Conservation (phyloP, 2,329 filamentous ascomycete genomes). For the Trichoderma sp. region DNA sequence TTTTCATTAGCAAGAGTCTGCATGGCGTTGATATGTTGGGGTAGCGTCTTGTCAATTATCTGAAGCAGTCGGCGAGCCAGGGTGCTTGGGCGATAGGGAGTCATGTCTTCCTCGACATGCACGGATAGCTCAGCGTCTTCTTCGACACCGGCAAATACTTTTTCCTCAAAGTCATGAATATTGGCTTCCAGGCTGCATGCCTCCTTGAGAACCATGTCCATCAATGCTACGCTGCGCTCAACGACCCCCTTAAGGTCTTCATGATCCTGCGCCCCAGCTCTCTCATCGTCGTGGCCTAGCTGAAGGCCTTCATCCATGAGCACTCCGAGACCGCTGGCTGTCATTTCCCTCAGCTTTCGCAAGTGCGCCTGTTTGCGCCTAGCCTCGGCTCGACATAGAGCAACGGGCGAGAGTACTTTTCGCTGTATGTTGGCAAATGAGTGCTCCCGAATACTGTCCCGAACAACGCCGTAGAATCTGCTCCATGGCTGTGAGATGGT, state of each 20-base stretch:
- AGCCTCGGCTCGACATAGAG: slow-evolving; percentile 71
- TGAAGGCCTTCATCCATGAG: slow-evolving; percentile 82
- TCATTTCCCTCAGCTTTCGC: slow-evolving; percentile 71
- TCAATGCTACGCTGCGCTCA: slow-evolving; percentile 75
- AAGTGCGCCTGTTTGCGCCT: slow-evolving; percentile 70
- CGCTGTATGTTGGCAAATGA: slow-evolving; percentile 69
- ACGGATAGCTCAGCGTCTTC: slow-evolving; percentile 59
- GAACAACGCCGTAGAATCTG: slow-evolving; percentile 78
- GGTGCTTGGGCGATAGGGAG: slow-evolving; percentile 51
- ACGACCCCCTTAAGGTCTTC: slow-evolving; percentile 68
- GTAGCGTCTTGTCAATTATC: slow-evolving; percentile 68
- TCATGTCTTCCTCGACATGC: slow-evolving; percentile 47
- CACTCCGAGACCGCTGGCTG: slow-evolving; percentile 81
- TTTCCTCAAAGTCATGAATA: slow-evolving; percentile 64
- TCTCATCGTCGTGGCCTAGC: slow-evolving; percentile 61
- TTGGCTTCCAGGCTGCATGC: slow-evolving; percentile 62
- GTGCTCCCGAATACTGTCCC: slow-evolving; percentile 69
- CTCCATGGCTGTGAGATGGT: slow-evolving; percentile 55
- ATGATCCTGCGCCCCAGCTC: slow-evolving; percentile 50
- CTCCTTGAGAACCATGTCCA: slow-evolving; percentile 79
- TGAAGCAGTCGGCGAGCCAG: slow-evolving; percentile 65
- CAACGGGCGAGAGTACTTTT: slow-evolving; percentile 74
- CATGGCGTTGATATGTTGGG: slow-evolving; percentile 61
- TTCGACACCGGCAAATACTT: slow-evolving; percentile 61
- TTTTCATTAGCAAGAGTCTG: slow-evolving; percentile 57